Conservation (phyloP, 2,329 filamentous ascomycete species). For the Ascocoryne sarcoides region DNA sequence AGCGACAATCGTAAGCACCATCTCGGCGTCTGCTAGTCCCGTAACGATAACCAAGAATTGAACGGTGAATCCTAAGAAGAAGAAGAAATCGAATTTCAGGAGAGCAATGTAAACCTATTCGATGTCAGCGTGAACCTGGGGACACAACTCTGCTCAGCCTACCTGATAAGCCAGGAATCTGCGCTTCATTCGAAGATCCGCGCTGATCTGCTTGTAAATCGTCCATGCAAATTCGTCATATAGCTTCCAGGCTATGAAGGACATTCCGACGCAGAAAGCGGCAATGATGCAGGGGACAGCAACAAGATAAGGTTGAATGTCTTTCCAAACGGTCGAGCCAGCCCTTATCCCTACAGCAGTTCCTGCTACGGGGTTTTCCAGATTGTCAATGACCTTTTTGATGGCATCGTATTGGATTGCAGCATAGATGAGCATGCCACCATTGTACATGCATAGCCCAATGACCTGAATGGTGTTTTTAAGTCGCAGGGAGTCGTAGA, state of each 20-base stretch:
- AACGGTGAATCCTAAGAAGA: conserved; percentile 97
- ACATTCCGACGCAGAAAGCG: conserved; percentile 63
- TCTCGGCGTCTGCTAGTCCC: conserved; percentile 60
- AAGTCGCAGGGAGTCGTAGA: conserved; percentile 85
- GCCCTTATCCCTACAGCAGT: conserved; percentile 31
- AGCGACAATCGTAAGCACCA: conserved; percentile 77
- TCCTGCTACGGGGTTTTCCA: too few relatives aligned
- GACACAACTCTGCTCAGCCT: conserved; percentile 23
- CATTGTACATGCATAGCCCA: conserved; percentile 84
- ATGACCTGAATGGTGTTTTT: conserved; percentile 99
- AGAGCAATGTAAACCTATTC: conserved; percentile 88
- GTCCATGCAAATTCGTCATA: conserved; percentile 99
- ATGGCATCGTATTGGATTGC: conserved; percentile 92
- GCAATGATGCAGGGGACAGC: conserved; percentile 80
- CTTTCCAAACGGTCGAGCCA: conserved; percentile 50
- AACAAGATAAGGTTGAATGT: conserved; percentile 68
- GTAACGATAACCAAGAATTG: conserved; percentile 93
- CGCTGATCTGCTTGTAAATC: conserved; percentile 98
- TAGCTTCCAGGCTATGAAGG: conserved; percentile 80
- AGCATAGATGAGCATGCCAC: conserved; percentile 86
- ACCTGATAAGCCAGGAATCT: conserved; percentile 96
- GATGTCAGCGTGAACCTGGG: conserved; percentile 7
- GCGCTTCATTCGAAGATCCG: conserved; percentile 93
- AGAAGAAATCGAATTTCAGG: conserved; percentile 99
- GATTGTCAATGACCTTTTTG: conserved; percentile 53